phyloP scores from a whole-genome alignment of 768 basidiomycete genomes.

The Boletellus ananas region DNA sequence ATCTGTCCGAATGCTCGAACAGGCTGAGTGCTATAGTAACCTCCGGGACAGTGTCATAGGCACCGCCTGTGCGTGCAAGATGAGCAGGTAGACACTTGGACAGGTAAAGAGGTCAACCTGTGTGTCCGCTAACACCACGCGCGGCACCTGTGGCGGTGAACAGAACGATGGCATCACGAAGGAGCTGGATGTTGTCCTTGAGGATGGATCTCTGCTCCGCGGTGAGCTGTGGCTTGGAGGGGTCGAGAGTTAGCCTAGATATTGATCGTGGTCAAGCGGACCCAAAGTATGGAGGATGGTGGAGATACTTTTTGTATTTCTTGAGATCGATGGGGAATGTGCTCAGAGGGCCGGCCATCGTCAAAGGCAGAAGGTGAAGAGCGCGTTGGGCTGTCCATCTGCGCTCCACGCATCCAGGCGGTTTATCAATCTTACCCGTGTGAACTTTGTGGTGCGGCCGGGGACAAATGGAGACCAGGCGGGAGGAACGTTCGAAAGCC shows the following conservation, averaged over 20 bases:
- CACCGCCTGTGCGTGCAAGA: constrained; percentile 43
- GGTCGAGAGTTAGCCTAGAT: constrained; percentile 69
- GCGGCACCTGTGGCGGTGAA: constrained; percentile 87
- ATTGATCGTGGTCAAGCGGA: constrained; percentile 7
- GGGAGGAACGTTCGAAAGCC: constrained; percentile 17
- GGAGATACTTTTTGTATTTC: constrained; percentile 64
- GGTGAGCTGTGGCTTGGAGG: constrained; percentile 57
- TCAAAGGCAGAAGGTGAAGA: constrained; percentile 10
- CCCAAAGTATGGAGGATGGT: not conserved
- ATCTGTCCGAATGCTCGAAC: constrained; percentile 61
- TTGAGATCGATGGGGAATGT: constrained; percentile 77
- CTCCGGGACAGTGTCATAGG: constrained; percentile 79
- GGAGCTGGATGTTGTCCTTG: constrained; percentile 68
- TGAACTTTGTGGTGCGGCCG: constrained; percentile 16
- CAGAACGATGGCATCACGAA: constrained; percentile 80
- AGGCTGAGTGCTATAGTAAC: constrained; percentile 74
- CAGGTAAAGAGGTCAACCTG: constrained; percentile 40
- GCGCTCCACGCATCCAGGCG: not conserved
- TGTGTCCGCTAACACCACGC: constrained; percentile 84
- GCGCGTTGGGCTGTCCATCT: not conserved
- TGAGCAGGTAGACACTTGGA: not conserved
- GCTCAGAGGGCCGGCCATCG: constrained; percentile 40
- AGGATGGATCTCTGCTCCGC: constrained; percentile 58
- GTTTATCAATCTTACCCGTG: constrained; percentile 26
- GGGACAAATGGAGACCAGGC: not conserved